A percentile compares a stretch with the other conserved stretches of the same genome.
phyloP scores from a whole-genome alignment of 768 basidiomycete genomes.

The Gautieria morchelliformis region DNA sequence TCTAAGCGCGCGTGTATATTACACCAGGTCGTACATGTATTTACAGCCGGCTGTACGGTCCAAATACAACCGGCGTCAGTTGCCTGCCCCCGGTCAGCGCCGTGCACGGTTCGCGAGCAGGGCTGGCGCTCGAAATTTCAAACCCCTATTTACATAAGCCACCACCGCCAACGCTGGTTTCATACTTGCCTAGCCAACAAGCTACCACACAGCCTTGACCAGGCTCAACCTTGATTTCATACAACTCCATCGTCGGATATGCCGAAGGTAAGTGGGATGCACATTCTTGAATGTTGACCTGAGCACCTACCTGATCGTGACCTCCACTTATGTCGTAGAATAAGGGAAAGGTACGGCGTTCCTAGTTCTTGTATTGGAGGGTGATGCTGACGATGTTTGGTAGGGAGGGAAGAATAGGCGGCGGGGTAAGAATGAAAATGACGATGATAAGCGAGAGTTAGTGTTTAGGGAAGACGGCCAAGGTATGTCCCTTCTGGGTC shows the following conservation, averaged over 20 bases:
- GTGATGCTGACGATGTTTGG: conserved; percentile 1
- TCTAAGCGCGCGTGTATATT: too few relatives aligned
- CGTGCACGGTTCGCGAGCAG: too few relatives aligned
- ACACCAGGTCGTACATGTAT: too few relatives aligned
- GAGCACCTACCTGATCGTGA: conserved; percentile 12
- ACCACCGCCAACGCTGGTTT: too few relatives aligned
- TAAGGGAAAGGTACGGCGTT: conserved; percentile 58
- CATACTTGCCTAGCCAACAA: too few relatives aligned
- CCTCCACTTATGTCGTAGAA: conserved; percentile 32
- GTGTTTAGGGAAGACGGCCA: conserved; percentile 99
- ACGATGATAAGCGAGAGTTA: conserved; percentile 96
- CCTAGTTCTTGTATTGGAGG: neutral
- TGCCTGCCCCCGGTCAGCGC: too few relatives aligned
- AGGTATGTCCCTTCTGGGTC: conserved; percentile 21
- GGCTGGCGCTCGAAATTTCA: too few relatives aligned
- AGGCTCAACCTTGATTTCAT: neutral
- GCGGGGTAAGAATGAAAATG: conserved; percentile 99
- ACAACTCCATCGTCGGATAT: conserved; percentile 19
- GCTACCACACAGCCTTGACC: too few relatives aligned
- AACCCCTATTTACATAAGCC: too few relatives aligned
- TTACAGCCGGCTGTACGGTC: too few relatives aligned
- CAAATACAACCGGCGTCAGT: too few relatives aligned
- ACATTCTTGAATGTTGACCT: conserved; percentile 2
- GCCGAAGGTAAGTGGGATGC: conserved; percentile 36
- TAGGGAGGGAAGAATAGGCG: conserved; percentile 99